Evolutionary conservation across 2,329 filamentous ascomycete genomes (phyloP), one percentile per base, ranked within the genome.

Genomic region (Curvularia verruculosa): DNA sequence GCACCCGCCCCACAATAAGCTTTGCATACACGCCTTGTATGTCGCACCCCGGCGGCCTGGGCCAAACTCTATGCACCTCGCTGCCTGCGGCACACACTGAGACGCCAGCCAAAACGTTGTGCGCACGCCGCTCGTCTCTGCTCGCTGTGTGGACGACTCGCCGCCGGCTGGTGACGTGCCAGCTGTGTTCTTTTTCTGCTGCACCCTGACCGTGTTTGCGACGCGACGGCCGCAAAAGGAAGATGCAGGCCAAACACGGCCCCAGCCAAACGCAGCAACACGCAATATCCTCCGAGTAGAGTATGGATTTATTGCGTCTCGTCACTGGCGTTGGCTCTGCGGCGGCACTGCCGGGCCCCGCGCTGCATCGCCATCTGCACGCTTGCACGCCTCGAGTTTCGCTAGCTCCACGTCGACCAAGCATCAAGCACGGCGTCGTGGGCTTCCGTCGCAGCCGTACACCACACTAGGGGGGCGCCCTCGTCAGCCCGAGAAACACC

Each of bases 51-150:
- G 44, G 23, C 36, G 19, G 21, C 12, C 39, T 23, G 8, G 10
- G 23, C 40, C 40, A 43, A 43, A 43, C 40, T 43, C 40, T 43
- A 46, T 55, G 56, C 55, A 54, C 52, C 47, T 47, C 26, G 34
- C 56, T 28, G 51, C 52, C 55, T 47, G 51, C 46, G 46, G 54
- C 55, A 51, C 55, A 55, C 50, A 21, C 49, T 52, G 54, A 56
- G 49, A 56, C 54, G 49, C 19, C 29, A 55, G 45, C 43, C 54
- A 43, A 56, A 53, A 56, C 54, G 21, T 15, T 19, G 29, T 23
- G 18, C 26, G 28, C 2, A 49, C 40, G 23, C 29, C 26, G n/a
- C 43, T 15, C 10, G 52, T 28, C 19, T 1, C n/a, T 19, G 12
- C 24, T 15, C 49, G 46, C 52, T 50, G 41, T 50, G 24, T 19